Conservation (phyloP, 768 basidiomycete species). For the Lactifluus echinatus region DNA sequence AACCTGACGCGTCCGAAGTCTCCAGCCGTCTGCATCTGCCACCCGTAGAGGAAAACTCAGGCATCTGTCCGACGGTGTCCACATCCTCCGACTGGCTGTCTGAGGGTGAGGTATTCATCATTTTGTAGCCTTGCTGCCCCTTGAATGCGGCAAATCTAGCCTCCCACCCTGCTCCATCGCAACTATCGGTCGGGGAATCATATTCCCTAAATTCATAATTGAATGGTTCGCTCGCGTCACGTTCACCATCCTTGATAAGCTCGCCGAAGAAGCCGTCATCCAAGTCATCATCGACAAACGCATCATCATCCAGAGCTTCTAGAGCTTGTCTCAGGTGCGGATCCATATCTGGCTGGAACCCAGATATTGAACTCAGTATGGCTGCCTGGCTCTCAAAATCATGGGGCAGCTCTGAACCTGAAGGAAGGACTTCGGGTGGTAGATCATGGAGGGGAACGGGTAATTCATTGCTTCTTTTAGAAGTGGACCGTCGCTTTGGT, state of each 20-base stretch:
- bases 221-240: slow-evolving; percentile 47
- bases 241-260: slow-evolving; percentile 64
- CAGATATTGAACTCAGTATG: slow-evolving; percentile 73
- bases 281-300: slow-evolving; percentile 73
- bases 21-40: slow-evolving; percentile 67
- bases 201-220: slow-evolving; percentile 63
- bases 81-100: slow-evolving; percentile 57
- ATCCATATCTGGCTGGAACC: slow-evolving; percentile 94
- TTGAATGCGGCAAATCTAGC: slow-evolving; percentile 78
- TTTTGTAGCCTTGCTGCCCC: slow-evolving; percentile 22
- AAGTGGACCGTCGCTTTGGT: slow-evolving; percentile 34
- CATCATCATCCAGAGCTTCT: slow-evolving; percentile 93
- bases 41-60: slow-evolving; percentile 69
- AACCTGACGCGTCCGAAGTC: slow-evolving; percentile 81
- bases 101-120: slow-evolving; percentile 29
- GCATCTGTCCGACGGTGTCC: slow-evolving; percentile 76
- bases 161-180: slow-evolving; percentile 55
- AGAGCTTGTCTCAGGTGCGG: slow-evolving; percentile 87
- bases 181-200: slow-evolving; percentile 28
- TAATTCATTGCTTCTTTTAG: slow-evolving; percentile 32
- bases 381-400: slow-evolving; percentile 70
- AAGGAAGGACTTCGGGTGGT: slow-evolving; percentile 66
- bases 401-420: slow-evolving; percentile 60
- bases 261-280: slow-evolving; percentile 73
- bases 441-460: slow-evolving; percentile 44